Percentiles rank a stretch among this genome's conserved stretches.
Evolutionary conservation across 768 basidiomycete species (phyloP).

Genomic region (Kwoniella botswanensis): DNA sequence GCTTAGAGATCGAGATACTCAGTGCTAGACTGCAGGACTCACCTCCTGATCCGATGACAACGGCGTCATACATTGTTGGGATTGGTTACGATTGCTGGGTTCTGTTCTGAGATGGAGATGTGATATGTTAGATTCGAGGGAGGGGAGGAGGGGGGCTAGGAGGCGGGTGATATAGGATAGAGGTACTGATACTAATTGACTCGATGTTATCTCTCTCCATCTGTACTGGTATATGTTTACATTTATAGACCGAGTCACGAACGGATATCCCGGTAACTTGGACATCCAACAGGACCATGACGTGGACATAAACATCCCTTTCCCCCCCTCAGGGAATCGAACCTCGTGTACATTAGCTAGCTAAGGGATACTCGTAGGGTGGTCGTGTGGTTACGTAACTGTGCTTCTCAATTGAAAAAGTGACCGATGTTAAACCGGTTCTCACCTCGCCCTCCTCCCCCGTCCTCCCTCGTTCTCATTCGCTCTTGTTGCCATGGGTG

Average conservation of each 20-base stretch:
- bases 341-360: too few species aligned
- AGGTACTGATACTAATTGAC: too few species aligned
- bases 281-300: neutral
- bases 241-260: too few species aligned
- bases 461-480: neutral
- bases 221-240: too few species aligned
- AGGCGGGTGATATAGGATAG: too few species aligned
- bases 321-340: too few species aligned
- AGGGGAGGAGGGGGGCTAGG: neutral
- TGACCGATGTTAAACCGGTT: neutral
- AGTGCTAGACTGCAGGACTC: conserved; percentile 9
- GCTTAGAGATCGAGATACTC: neutral
- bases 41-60: conserved; percentile 57
- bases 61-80: conserved; percentile 38
- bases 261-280: neutral
- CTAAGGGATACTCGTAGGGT: too few species aligned
- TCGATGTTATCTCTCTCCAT: too few species aligned
- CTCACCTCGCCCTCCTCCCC: neutral
- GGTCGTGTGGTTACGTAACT: neutral
- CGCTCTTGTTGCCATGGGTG: neutral
- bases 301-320: neutral
- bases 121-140: neutral
- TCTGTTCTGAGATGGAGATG: neutral
- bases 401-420: neutral
- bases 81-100: too few species aligned